phyloP scores from a whole-genome alignment of 1,284 basidiomycete species.

The Hemileia vastatrix region DNA sequence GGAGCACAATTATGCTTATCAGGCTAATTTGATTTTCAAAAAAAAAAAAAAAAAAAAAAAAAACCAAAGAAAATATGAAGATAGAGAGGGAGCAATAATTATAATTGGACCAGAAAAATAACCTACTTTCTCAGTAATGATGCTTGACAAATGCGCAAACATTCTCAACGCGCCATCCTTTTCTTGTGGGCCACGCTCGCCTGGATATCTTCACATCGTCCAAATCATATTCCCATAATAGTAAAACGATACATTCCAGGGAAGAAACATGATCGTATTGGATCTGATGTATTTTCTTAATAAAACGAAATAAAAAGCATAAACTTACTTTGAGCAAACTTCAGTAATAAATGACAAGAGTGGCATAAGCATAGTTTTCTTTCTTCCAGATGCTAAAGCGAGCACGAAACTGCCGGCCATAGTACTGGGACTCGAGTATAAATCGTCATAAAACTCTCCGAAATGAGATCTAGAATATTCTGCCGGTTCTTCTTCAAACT shows the following conservation, averaged over 20 bases:
- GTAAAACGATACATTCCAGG: not conserved
- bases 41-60: too few relatives aligned
- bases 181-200: slow-evolving; percentile 49
- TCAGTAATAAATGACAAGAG: slow-evolving; percentile 65
- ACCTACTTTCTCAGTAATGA: slow-evolving; percentile 32
- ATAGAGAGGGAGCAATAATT: not conserved
- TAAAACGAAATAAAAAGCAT: not conserved
- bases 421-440: slow-evolving; percentile 60
- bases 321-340: slow-evolving; percentile 57
- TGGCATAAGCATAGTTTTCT: slow-evolving; percentile 64
- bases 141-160: slow-evolving; percentile 55
- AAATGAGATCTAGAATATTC: slow-evolving; percentile 62
- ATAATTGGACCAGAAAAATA: not conserved
- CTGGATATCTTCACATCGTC: slow-evolving; percentile 40
- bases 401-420: slow-evolving; percentile 68
- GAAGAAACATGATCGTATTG: not conserved
- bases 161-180: slow-evolving; percentile 74
- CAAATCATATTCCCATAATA: too few relatives aligned
- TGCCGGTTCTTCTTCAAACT: slow-evolving; percentile 67
- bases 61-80: too few relatives aligned
- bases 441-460: slow-evolving; percentile 68
- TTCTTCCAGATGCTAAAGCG: slow-evolving; percentile 62
- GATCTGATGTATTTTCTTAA: not conserved
- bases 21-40: not conserved
- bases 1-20: too few relatives aligned